phyloP scores from a whole-genome alignment of 2,329 filamentous ascomycete genomes.

The Aspergillus viridinutans region DNA sequence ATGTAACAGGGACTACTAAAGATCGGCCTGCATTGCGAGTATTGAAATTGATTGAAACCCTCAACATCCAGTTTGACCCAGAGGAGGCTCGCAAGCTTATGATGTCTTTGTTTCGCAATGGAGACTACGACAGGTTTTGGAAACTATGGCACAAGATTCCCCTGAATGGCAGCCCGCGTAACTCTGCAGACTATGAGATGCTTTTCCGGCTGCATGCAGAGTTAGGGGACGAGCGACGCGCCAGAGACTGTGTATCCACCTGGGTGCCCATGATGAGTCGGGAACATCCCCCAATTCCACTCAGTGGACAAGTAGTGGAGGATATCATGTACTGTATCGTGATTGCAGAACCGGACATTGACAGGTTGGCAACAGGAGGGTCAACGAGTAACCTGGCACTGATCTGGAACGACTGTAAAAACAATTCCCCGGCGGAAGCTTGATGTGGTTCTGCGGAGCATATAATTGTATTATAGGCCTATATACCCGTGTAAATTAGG shows the following conservation, averaged over 20 bases:
- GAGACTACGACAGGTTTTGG: conserved; percentile 58
- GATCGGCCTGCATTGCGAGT: conserved; percentile 17
- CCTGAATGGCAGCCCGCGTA: conserved; percentile 47
- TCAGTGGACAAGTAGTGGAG: conserved; percentile 43
- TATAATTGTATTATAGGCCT: conserved; percentile 1
- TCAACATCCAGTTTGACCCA: conserved; percentile 27
- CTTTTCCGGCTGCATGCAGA: conserved; percentile 50
- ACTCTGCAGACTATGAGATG: conserved; percentile 52
- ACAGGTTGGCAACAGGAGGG: conserved; percentile 22
- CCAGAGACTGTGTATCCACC: conserved; percentile 49
- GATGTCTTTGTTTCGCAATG: conserved; percentile 34
- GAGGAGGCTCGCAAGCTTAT: conserved; percentile 28
- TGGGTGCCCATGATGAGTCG: conserved; percentile 57
- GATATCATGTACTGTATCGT: conserved; percentile 53
- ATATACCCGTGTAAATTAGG: background rate
- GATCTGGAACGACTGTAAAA: conserved; percentile 23
- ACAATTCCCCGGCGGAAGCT: conserved; percentile 5
- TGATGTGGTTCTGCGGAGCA: conserved; percentile 2
- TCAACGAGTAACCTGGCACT: conserved; percentile 14
- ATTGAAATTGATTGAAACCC: conserved; percentile 25
- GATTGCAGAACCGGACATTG: conserved; percentile 52
- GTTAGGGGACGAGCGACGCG: conserved; percentile 38
- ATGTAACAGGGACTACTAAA: conserved; percentile 4
- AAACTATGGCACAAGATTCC: conserved; percentile 55
- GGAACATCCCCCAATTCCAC: conserved; percentile 50